A percentile compares a stretch with the other conserved stretches of the same genome.
These are phyloP conservation scores for Volvox africanus DNA, from an alignment of 139 green algal genomes.

Conservation along the genomic window DNA sequence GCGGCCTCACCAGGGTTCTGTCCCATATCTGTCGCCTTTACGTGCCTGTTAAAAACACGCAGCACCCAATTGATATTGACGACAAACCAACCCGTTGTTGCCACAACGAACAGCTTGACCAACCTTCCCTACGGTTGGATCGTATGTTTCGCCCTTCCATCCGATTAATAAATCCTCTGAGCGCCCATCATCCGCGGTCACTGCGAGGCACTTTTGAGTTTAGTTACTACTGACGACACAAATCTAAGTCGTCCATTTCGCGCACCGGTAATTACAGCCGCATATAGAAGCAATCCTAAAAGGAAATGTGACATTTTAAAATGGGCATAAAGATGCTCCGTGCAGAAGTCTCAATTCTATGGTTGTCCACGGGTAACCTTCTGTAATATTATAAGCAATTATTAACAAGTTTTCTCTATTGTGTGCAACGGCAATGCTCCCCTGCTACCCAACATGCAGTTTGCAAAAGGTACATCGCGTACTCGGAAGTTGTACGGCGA, in stretches of 20 bases:
- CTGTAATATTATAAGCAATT: too few relatives aligned
- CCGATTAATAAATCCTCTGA: slow-evolving; percentile 36
- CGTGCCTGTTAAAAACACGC: not conserved
- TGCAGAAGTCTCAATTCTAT: too few relatives aligned
- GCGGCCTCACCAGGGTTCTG: slow-evolving; percentile 19
- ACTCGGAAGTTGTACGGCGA: too few relatives aligned
- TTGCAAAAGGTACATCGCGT: too few relatives aligned
- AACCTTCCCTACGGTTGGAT: not conserved
- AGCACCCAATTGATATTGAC: not conserved
- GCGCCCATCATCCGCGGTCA: not conserved
- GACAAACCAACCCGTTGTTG: not conserved
- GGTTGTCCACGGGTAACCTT: too few relatives aligned
- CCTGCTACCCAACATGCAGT: too few relatives aligned
- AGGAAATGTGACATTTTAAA: not conserved
- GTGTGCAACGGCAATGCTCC: too few relatives aligned
- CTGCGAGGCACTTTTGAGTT: not conserved
- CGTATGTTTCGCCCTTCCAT: slow-evolving; percentile 41
- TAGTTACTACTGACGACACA: not conserved
- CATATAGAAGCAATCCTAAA: not conserved
- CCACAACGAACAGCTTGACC: not conserved
- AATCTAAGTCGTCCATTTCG: not conserved
- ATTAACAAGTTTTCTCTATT: too few relatives aligned
- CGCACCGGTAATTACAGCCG: not conserved
- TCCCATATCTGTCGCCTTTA: slow-evolving; percentile 9
- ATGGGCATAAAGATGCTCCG: not conserved